Evolutionary conservation across 768 basidiomycete genomes (phyloP).

Genomic region (Leccinum olivaceopallidum): DNA sequence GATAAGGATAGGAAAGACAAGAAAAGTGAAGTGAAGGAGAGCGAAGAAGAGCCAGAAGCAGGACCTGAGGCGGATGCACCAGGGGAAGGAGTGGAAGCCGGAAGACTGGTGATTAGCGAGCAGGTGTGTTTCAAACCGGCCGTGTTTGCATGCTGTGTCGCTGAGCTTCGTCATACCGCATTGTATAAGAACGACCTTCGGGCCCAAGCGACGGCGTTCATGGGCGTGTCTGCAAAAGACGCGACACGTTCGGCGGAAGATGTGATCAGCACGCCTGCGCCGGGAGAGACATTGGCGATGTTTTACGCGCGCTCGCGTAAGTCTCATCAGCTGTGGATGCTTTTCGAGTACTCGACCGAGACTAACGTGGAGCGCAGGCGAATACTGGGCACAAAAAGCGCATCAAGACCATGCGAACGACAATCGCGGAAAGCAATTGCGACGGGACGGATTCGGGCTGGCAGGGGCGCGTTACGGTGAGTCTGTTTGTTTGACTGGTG

Average conservation of each 20-base stretch:
- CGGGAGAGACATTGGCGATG: conserved; percentile 79
- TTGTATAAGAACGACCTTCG: conserved; percentile 39
- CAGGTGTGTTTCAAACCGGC: not conserved
- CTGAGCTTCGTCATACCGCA: not conserved
- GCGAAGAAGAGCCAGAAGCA: conserved; percentile 21
- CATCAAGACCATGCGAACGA: conserved; percentile 50
- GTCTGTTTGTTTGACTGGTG: not conserved
- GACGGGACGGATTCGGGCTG: conserved; percentile 74
- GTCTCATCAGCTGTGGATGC: conserved; percentile 26
- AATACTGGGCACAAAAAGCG: conserved; percentile 81
- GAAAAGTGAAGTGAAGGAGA: conserved; percentile 28
- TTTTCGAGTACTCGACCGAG: not conserved
- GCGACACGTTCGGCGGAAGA: conserved; percentile 64
- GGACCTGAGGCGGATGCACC: not conserved
- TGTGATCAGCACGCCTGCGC: conserved; percentile 72
- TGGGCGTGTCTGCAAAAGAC: conserved; percentile 64
- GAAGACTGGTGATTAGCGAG: conserved; percentile 11
- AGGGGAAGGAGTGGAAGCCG: conserved; percentile 9
- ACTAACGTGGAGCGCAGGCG: conserved; percentile 43
- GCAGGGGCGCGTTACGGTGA: conserved; percentile 74
- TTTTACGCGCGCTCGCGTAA: conserved; percentile 82
- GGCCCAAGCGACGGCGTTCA: conserved; percentile 48
- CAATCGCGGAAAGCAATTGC: conserved; percentile 74
- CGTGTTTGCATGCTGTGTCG: no score
- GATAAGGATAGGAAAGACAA: conserved; percentile 2